phyloP scores from a whole-genome alignment of 345 rosid species.

The Eucalyptus cloeziana region DNA sequence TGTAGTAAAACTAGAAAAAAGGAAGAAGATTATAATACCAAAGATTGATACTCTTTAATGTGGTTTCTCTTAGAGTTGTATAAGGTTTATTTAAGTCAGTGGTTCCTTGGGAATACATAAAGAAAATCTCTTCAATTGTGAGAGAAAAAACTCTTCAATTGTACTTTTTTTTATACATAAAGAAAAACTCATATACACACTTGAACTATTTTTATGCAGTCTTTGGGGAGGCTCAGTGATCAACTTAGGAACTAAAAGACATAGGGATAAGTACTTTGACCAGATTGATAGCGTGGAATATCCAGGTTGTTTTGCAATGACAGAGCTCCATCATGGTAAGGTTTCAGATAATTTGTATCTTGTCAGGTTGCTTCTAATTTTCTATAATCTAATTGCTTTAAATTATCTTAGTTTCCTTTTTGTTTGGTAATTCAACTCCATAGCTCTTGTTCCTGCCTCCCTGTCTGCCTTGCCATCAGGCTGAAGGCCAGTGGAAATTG shows the following conservation, averaged over 20 bases:
- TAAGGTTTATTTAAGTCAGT: background rate
- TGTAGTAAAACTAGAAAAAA: background rate
- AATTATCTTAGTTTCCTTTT: background rate
- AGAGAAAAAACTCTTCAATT: background rate
- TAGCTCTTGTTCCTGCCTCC: background rate
- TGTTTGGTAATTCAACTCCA: background rate
- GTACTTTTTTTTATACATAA: background rate
- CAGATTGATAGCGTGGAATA: constrained; percentile 77
- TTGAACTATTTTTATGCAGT: constrained; percentile 21
- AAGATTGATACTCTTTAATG: background rate
- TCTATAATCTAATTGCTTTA: background rate
- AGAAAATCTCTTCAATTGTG: no score
- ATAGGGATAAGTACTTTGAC: constrained; percentile 77
- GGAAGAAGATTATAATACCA: background rate
- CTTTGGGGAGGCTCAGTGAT: constrained; percentile 98
- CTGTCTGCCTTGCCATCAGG: background rate
- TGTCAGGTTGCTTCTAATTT: background rate
- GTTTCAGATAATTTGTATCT: background rate
- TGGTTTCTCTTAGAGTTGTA: background rate
- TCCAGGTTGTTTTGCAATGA: constrained; percentile 98
- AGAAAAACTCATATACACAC: background rate
- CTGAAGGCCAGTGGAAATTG: background rate
- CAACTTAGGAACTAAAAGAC: constrained; percentile 95
- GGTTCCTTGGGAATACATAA: background rate
- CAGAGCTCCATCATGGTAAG: constrained; percentile 96